Evolutionary conservation across 73 alveolate genomes (phyloP).

Genomic region (Breviolum minutum): DNA sequence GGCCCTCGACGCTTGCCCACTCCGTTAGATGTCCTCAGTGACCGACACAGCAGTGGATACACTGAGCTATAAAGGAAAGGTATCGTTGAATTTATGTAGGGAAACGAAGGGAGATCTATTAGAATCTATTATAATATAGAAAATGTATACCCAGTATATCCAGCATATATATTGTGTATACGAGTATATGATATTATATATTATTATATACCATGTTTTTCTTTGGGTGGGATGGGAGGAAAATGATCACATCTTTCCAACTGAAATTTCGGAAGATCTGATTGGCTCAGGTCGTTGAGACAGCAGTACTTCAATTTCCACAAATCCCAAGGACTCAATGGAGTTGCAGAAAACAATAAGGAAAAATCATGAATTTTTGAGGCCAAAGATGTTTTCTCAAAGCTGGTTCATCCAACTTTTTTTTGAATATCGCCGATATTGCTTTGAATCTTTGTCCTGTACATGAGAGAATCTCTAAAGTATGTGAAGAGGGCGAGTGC

Average conservation of each 20-base stretch:
- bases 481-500: too few relatives aligned
- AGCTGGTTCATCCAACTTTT: too few relatives aligned
- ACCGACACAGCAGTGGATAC: background rate
- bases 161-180: too few relatives aligned
- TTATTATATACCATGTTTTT: too few relatives aligned
- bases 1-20: constrained; percentile 39
- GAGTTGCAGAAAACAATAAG: too few relatives aligned
- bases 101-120: background rate
- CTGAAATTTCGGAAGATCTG: background rate
- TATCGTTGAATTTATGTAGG: background rate
- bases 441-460: too few relatives aligned
- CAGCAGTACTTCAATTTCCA: constrained; percentile 72
- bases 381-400: background rate
- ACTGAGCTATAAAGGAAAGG: background rate
- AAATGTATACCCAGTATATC: too few relatives aligned
- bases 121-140: background rate
- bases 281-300: constrained; percentile 53
- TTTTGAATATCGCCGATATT: too few relatives aligned
- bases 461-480: too few relatives aligned
- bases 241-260: too few relatives aligned
- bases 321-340: constrained; percentile 20
- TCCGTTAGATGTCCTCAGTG: background rate
- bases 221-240: too few relatives aligned
- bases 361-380: background rate
- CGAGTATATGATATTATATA: too few relatives aligned